Base-by-base conservation (phyloP, 2,329 filamentous ascomycete species). In the Aureobasidium namibiae region DNA sequence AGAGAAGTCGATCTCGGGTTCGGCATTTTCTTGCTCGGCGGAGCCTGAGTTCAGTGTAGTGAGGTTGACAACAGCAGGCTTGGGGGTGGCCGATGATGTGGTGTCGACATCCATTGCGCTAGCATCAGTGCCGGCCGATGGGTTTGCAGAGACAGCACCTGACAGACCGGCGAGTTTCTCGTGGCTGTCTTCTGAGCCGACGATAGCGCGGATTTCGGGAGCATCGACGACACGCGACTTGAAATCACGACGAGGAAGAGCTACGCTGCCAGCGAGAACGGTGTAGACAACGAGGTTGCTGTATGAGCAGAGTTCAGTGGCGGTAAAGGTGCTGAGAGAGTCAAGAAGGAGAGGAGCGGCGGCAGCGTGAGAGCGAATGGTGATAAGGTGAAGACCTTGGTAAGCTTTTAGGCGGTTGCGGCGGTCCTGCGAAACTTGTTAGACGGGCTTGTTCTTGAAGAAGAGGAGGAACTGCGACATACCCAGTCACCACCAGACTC, bases 141-240 rank as follows among this genome's bases (percentile, higher is more conserved):
- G 89, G 1, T 92, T 90, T 3, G 90, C 87, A 1, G 90, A 94
- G 57, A 91, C 77, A 33, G 88, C 86, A 18, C 92, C 91, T 31
- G 86, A 85, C 23, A 96, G 78, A 0, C 90, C 91, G 33, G 90
- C 81, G 58, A 96, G 78, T 75, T 92, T 92, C 70, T 96, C 92
- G 67, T 95, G 89, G 24, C 87, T 87, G 66, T 92, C 87, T 48
- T 69, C 68, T 26, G 70, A 69, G 61, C 92, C 94, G 24, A 99
- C 84, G 64, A 99, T 95, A 38, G 94, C 94, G 77, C 94, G 95
- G 77, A 99, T 96, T 77, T 99, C 94, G 13, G 94, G 92, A 8
- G 94, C 94, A 73, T 99, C 94, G 41, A 99, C 92, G 26, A 99
- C 94, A 80, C 97, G 97, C 65, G 89, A 89, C 81, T 99, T 99